These are phyloP conservation scores for Ophiocordyceps robertsii DNA, from an alignment of 2,329 filamentous ascomycete species.

Conservation along the genomic window DNA sequence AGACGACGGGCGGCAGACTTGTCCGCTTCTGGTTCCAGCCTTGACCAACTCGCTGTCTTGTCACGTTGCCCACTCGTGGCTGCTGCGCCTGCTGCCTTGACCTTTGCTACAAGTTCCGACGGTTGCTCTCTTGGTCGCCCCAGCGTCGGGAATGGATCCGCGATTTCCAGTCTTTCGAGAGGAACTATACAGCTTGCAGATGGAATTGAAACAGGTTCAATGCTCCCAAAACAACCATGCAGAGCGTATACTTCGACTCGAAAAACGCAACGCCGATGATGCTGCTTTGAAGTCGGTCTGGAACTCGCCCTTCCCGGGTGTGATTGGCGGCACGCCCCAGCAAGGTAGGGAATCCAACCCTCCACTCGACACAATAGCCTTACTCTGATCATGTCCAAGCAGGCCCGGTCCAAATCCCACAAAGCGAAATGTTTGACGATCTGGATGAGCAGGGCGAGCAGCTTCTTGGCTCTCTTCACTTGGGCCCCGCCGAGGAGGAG, in stretches of 20 bases:
- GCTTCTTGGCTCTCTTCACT: conserved; percentile 65
- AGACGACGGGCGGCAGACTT: not conserved
- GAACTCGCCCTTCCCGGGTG: conserved; percentile 85
- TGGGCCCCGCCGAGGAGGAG: conserved; percentile 73
- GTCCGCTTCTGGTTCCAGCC: not conserved
- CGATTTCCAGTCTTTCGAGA: conserved; percentile 46
- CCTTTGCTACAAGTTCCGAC: not conserved
- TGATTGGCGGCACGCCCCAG: conserved; percentile 70
- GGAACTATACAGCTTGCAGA: conserved; percentile 55
- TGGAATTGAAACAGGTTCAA: conserved; percentile 57
- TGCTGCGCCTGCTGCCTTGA: not conserved
- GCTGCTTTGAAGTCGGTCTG: conserved; percentile 72
- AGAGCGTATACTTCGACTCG: conserved; percentile 46
- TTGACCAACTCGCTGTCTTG: not conserved
- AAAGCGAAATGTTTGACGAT: conserved; percentile 77
- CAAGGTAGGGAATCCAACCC: conserved; percentile 49
- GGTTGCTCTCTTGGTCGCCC: not conserved
- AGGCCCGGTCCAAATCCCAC: conserved; percentile 70
- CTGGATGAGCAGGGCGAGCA: conserved; percentile 80
- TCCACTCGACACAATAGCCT: not conserved
- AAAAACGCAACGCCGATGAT: conserved; percentile 56
- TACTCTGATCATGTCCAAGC: conserved; percentile 1
- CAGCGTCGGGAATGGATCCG: conserved; percentile 44
- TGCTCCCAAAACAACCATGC: conserved; percentile 48
- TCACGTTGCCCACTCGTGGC: not conserved